These are phyloP conservation scores for Colletotrichum lindemuthianum DNA, from an alignment of 2,329 filamentous ascomycete genomes.

Conservation along the genomic window DNA sequence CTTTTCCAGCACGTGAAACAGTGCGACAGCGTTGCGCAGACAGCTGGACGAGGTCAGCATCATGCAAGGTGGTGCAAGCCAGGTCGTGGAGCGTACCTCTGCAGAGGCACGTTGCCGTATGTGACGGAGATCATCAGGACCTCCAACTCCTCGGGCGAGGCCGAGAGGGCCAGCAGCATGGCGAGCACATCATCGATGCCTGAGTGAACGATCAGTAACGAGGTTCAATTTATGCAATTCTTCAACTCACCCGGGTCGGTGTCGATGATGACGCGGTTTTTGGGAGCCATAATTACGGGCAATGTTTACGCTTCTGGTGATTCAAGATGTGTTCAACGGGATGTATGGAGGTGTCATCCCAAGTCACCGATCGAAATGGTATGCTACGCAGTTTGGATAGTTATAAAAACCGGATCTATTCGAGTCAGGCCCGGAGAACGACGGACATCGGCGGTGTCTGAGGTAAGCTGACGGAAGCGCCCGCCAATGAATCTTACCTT, in stretches of 20 bases:
- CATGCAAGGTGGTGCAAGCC: not conserved
- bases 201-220: conserved; percentile 39
- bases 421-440: conserved; percentile 20
- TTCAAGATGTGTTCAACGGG: too few species aligned
- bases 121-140: conserved; percentile 87
- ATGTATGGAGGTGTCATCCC: not conserved
- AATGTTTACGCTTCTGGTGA: not conserved
- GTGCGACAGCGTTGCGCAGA: conserved; percentile 85
- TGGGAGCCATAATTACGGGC: conserved; percentile 66
- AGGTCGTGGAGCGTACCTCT: conserved; percentile 65
- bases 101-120: conserved; percentile 91
- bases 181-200: conserved; percentile 94
- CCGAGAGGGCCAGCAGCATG: conserved; percentile 85
- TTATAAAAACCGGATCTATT: conserved; percentile 12
- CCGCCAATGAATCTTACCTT: conserved; percentile 5
- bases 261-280: conserved; percentile 89
- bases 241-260: conserved; percentile 80
- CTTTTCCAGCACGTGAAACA: conserved; percentile 92
- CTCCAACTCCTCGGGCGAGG: conserved; percentile 85
- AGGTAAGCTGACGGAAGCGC: conserved; percentile 23
- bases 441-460: conserved; percentile 25
- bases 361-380: not conserved
- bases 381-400: not conserved
- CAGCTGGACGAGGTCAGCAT: conserved; percentile 63
- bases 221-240: not conserved